These are phyloP conservation scores for Penicillium nordicum DNA, from an alignment of 2,329 filamentous ascomycete genomes.

Conservation along the genomic window DNA sequence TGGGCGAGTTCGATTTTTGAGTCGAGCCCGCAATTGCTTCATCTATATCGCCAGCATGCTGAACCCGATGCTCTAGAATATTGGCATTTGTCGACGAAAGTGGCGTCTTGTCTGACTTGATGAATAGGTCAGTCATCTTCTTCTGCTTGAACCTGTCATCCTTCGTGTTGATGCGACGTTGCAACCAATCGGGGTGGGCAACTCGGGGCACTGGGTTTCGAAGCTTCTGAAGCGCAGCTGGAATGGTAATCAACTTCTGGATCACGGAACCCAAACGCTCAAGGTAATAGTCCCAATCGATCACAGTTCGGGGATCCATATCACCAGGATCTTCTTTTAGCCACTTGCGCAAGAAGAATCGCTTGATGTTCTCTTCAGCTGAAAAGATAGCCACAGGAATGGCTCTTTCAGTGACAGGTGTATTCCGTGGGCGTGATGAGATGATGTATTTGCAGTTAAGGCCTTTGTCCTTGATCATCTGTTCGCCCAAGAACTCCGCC, in stretches of 20 bases:
- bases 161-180: conserved; percentile 87
- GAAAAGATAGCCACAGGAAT: conserved; percentile 97
- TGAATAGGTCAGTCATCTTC: conserved; percentile 93
- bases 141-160: conserved; percentile 98
- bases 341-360: conserved; percentile 91
- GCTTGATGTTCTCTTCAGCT: conserved; percentile 81
- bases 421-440: conserved; percentile 77
- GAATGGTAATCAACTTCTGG: conserved; percentile 98
- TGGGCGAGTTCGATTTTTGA: conserved; percentile 63
- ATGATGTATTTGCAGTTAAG: conserved; percentile 99
- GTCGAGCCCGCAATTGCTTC: conserved; percentile 66
- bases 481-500: conserved; percentile 92
- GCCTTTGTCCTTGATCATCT: conserved; percentile 99
- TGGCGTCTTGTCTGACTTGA: conserved; percentile 58
- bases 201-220: conserved; percentile 92
- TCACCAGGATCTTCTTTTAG: conserved; percentile 86
- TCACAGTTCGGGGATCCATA: conserved; percentile 82
- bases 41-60: conserved; percentile 66
- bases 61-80: conserved; percentile 55
- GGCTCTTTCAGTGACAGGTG: conserved; percentile 90
- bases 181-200: conserved; percentile 93
- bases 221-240: conserved; percentile 90
- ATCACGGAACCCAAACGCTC: conserved; percentile 96
- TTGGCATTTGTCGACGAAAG: conserved; percentile 69
- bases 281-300: conserved; percentile 97